Percentiles rank a stretch among this genome's conserved stretches.
Evolutionary conservation across 495 filamentous ascomycete genomes (phyloP).

Genomic region (Chaetomidium leptoderma): DNA sequence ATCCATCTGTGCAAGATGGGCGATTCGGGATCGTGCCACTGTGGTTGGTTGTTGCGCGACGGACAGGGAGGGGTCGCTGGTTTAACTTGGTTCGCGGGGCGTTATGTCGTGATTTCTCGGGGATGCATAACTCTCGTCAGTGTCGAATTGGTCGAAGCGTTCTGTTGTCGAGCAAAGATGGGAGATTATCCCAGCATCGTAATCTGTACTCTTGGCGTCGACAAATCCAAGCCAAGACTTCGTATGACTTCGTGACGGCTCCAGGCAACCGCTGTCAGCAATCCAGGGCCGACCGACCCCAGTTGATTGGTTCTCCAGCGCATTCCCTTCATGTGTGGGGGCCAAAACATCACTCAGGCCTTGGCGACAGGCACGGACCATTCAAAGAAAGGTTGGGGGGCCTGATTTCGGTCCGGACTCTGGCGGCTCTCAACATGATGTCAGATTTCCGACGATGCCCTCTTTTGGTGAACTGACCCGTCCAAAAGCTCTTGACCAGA

Average conservation of each 20-base stretch:
- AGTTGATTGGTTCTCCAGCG: slow-evolving; percentile 1
- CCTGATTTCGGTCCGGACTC: too few relatives aligned
- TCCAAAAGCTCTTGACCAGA: too few relatives aligned
- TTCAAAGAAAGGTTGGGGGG: too few relatives aligned
- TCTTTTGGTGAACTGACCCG: too few relatives aligned
- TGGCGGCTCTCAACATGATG: too few relatives aligned
- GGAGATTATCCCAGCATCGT: not conserved
- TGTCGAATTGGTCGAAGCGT: not conserved
- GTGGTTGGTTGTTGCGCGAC: not conserved
- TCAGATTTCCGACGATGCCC: too few relatives aligned
- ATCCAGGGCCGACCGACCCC: not conserved
- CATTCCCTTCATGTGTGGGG: too few relatives aligned
- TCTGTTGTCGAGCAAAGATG: not conserved
- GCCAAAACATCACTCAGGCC: too few relatives aligned
- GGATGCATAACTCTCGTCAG: not conserved
- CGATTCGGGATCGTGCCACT: not conserved
- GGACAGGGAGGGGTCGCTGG: not conserved
- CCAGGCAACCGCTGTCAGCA: slow-evolving; percentile 10
- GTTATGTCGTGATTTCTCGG: not conserved
- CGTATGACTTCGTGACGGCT: slow-evolving; percentile 9
- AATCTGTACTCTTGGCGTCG: slow-evolving; percentile 6
- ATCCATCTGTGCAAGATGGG: slow-evolving; percentile 1
- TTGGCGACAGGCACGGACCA: too few relatives aligned
- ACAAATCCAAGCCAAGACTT: slow-evolving; percentile 5
- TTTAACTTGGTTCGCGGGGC: not conserved